Conservation (phyloP, 163 green algal genomes). For the Coccomyxa subellipsoidea region DNA sequence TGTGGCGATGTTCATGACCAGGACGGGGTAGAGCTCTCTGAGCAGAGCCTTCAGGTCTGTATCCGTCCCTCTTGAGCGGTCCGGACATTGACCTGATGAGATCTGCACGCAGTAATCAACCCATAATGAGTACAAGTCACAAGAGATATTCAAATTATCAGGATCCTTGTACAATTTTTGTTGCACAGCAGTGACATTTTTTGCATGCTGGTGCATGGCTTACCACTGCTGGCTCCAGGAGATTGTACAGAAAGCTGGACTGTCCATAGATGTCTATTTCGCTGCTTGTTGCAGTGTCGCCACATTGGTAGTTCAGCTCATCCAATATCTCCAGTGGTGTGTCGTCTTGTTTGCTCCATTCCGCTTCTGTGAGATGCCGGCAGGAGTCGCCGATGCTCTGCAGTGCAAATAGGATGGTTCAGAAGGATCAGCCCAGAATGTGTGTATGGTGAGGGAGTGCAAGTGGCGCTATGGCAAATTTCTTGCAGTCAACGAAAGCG, state of each 20-base stretch:
- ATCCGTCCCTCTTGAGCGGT: not conserved
- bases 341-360: constrained; percentile 1
- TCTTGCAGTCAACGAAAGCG: not conserved
- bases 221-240: not conserved
- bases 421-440: not conserved
- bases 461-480: not conserved
- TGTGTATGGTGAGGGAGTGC: not conserved
- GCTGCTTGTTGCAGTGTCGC: not conserved
- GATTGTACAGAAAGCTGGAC: not conserved
- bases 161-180: too few relatives aligned
- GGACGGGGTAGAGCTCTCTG: not conserved
- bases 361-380: not conserved
- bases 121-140: too few relatives aligned
- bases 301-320: not conserved
- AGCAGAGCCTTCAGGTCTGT: not conserved
- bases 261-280: not conserved
- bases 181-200: too few relatives aligned
- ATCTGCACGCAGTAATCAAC: too few relatives aligned
- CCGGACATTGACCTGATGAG: not conserved
- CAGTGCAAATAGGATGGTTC: too few relatives aligned
- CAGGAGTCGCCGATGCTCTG: constrained; percentile 7
- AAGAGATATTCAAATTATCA: too few relatives aligned
- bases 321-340: not conserved
- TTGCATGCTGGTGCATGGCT: not conserved
- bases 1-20: constrained; percentile 6